Evolutionary conservation across 495 filamentous ascomycete genomes (phyloP).

Genomic region (Talaromyces borbonicus): DNA sequence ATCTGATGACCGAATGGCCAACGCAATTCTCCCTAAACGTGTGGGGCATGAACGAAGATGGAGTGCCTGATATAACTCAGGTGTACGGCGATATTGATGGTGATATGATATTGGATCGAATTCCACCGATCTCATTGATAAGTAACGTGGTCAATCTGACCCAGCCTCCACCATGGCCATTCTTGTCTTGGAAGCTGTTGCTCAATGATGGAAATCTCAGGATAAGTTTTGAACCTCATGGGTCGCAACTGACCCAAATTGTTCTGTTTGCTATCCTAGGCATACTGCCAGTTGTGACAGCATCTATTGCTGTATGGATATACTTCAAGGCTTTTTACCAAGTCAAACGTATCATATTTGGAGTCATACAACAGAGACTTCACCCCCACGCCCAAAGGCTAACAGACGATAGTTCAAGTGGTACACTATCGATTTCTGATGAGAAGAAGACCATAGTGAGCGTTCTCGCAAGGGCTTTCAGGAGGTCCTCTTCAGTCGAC

Average conservation of each 20-base stretch:
- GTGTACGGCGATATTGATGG: constrained; percentile 42
- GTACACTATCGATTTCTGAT: neutral
- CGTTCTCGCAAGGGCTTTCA: neutral
- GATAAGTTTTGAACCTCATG: constrained; percentile 31
- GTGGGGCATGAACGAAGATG: constrained; percentile 39
- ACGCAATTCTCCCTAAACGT: constrained; percentile 35
- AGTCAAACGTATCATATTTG: constrained; percentile 41
- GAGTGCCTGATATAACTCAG: constrained; percentile 35
- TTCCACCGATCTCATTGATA: constrained; percentile 30
- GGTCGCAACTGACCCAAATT: constrained; percentile 31
- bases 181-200: constrained; percentile 32
- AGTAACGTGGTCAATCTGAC: constrained; percentile 39
- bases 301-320: constrained; percentile 26
- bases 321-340: constrained; percentile 40
- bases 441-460: neutral
- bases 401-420: neutral
- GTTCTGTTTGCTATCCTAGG: constrained; percentile 35
- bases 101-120: constrained; percentile 32
- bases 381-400: neutral
- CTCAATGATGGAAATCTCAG: constrained; percentile 36
- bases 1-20: constrained; percentile 45
- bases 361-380: constrained; percentile 24
- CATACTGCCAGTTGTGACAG: constrained; percentile 31
- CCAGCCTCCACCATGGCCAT: constrained; percentile 28
- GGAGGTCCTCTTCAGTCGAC: neutral